Evolutionary conservation across 305 asterid genomes (phyloP), one percentile per base, ranked within the genome.

Genomic region (Ilex paraguariensis): DNA sequence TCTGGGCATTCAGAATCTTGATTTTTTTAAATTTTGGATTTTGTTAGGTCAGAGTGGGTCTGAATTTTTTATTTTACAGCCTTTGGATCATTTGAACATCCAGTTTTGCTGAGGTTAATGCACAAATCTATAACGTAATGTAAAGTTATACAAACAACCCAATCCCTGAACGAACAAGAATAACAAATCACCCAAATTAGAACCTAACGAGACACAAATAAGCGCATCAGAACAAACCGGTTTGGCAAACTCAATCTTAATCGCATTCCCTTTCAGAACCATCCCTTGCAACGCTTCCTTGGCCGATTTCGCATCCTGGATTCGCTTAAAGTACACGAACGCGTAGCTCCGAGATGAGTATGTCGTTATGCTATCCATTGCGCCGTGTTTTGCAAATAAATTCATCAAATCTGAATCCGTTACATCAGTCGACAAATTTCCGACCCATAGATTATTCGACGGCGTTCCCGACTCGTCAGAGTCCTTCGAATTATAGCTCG

Each of bases 171-270:
- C n/a, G 9, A 52, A 57, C 30, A 64, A 71, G 54, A 66, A 32
- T 59, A 21, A 21, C 33, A 56, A 60, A 55, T 7, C 7, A 55
- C 59, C 13, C 14, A 4, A 55, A 68, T 31, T 68, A 64, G 78
- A 73, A 13, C 70, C 32, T 17, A 17, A 17, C 9, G 39, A 55
- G 16, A 15, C 59, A 7, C 39, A 55, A 55, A 21, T 21, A 21
- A 21, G 28, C 31, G 59, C 10, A 14, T 6, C 32, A 13, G 39
- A 5, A 92, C 98, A 73, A 81, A 93, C 99, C 99, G 90, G 91
- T 86, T 87, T 93, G 48, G 96, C 95, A 76, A 87, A 93, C 77
- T 93, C 96, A 57, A 90, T 87, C 77, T 81, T 90, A 61, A 90
- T 65, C 2, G 87, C 69, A 66, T 64, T 81, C 36, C 89, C 92